A percentile compares a stretch with the other conserved stretches of the same genome.
These are phyloP conservation scores for Aspergillus bridgeri DNA, from an alignment of 495 filamentous ascomycete species.

Conservation along the genomic window DNA sequence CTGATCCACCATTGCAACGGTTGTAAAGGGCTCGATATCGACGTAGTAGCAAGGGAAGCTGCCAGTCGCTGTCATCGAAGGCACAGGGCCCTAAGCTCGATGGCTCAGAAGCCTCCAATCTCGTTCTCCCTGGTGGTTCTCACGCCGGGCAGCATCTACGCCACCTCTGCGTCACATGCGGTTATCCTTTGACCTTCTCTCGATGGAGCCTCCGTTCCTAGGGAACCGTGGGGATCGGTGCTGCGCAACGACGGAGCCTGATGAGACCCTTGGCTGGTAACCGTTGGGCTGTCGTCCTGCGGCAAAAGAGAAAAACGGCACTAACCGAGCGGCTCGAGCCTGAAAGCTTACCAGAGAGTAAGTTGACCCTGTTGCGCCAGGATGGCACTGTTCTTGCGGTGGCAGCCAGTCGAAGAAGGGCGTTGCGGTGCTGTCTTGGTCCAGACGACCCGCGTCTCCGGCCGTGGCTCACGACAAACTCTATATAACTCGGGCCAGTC, in stretches of 20 bases:
- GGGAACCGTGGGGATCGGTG: background rate
- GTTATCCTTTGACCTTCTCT: background rate
- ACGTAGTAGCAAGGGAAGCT: background rate
- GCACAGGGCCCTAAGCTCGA: background rate
- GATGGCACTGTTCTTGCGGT: conserved; percentile 5
- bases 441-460: conserved; percentile 36
- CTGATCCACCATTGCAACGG: background rate
- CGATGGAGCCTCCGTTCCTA: background rate
- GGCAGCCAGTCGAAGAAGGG: conserved; percentile 3
- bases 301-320: conserved; percentile 4
- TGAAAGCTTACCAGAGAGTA: conserved; percentile 3
- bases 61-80: background rate
- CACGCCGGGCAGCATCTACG: background rate
- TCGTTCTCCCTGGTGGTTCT: background rate
- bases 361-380: background rate
- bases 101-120: background rate
- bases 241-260: background rate
- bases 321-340: conserved; percentile 4
- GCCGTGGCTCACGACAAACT: conserved; percentile 43
- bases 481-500: conserved; percentile 23
- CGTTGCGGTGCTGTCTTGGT: conserved; percentile 15
- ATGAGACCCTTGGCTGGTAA: background rate
- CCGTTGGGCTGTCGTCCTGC: conserved; percentile 10
- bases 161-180: background rate
- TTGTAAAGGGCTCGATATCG: background rate